These are phyloP conservation scores for Eucalyptus pumila DNA, from an alignment of 345 rosid genomes.

Conservation along the genomic window DNA sequence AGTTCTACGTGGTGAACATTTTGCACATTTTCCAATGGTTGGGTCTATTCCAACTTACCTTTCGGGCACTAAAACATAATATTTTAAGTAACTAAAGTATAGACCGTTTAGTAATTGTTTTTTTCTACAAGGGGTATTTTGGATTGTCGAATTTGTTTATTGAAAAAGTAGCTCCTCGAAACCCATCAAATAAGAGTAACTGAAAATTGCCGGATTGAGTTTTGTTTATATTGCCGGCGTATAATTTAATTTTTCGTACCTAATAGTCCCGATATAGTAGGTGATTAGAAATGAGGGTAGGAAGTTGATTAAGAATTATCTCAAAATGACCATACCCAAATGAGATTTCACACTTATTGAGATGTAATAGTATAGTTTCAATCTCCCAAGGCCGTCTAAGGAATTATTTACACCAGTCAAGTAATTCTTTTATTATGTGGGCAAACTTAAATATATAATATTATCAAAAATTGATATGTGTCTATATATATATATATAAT, in stretches of 20 bases:
- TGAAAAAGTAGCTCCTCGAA: not conserved
- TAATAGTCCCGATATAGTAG: not conserved
- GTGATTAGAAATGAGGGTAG: not conserved
- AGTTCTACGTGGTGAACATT: not conserved
- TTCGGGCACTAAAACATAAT: not conserved
- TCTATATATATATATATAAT: too few species aligned
- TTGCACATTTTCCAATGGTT: not conserved
- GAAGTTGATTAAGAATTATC: not conserved
- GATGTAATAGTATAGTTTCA: not conserved
- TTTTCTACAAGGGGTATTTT: not conserved
- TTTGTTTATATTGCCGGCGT: accelerated
- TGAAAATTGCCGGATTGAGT: not conserved
- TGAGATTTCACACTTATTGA: not conserved
- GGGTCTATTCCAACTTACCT: not conserved
- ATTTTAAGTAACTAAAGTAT: not conserved
- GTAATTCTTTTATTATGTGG: not conserved
- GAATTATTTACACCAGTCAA: not conserved
- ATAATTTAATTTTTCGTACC: not conserved
- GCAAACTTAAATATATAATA: not conserved
- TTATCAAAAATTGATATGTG: too few species aligned
- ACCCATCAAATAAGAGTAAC: accelerated
- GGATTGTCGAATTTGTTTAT: not conserved
- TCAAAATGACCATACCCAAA: accelerated
- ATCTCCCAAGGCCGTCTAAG: not conserved
- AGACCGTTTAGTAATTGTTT: accelerated